Evolutionary conservation across 2,329 filamentous ascomycete genomes (phyloP).

Genomic region (Colletotrichum truncatum): DNA sequence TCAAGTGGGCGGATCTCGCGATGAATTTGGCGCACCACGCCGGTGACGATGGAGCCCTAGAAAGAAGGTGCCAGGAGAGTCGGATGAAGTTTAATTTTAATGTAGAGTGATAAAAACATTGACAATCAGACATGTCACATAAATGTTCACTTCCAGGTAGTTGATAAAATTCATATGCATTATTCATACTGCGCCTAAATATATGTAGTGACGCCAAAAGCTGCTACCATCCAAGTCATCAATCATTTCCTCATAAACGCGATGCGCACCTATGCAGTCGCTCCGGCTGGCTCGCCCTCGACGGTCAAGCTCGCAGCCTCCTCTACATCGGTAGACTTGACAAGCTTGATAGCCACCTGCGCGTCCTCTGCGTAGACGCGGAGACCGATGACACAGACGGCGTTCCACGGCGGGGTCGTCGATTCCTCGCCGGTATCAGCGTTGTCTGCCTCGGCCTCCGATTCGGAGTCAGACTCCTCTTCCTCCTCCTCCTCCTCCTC

Average conservation of each 20-base stretch:
- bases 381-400: slow-evolving; percentile 51
- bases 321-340: slow-evolving; percentile 41
- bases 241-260: neutral
- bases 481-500: neutral
- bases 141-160: too few species aligned
- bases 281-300: slow-evolving; percentile 39
- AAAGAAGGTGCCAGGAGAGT: slow-evolving; percentile 6
- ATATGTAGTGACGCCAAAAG: neutral
- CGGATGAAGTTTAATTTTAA: slow-evolving; percentile 12
- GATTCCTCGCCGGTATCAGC: slow-evolving; percentile 28
- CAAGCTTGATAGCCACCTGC: slow-evolving; percentile 44
- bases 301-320: slow-evolving; percentile 38
- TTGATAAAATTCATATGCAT: too few species aligned
- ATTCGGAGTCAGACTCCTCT: slow-evolving; percentile 10
- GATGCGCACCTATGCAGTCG: slow-evolving; percentile 31
- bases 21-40: slow-evolving; percentile 68
- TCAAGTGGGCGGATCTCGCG: slow-evolving; percentile 70
- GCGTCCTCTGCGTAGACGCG: slow-evolving; percentile 48
- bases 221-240: neutral
- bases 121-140: too few species aligned
- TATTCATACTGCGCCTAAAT: too few species aligned
- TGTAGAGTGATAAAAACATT: too few species aligned
- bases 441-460: neutral
- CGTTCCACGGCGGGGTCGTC: slow-evolving; percentile 46
- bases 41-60: slow-evolving; percentile 59